Conservation (phyloP, 2,329 filamentous ascomycete species). For the Talaromyces verruculosus region DNA sequence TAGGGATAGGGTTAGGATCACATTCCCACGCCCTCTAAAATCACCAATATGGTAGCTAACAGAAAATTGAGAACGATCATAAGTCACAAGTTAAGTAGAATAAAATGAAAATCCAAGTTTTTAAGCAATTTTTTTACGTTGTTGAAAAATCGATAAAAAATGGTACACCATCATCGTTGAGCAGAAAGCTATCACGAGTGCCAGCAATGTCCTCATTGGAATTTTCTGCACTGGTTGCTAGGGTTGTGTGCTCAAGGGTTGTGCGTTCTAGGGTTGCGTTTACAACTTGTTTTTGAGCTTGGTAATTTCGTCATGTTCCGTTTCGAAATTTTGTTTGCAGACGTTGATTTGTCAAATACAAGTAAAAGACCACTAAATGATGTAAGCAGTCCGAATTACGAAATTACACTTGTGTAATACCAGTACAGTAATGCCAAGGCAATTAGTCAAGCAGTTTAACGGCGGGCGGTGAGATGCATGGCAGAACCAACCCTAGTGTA, state of each 20-base stretch:
- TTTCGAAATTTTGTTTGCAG: background rate
- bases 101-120: too few species aligned
- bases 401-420: background rate
- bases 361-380: background rate
- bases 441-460: background rate
- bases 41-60: too few species aligned
- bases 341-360: background rate
- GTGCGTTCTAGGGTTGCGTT: background rate
- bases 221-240: too few species aligned
- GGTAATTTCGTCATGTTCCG: background rate
- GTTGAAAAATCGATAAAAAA: too few species aligned
- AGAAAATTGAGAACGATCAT: too few species aligned
- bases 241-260: too few species aligned
- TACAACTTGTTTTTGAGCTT: background rate
- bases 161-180: too few species aligned
- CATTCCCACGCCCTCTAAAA: too few species aligned
- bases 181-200: too few species aligned
- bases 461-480: constrained; percentile 3
- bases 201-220: too few species aligned
- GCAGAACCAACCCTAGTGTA: constrained; percentile 23
- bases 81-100: too few species aligned
- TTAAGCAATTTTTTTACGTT: too few species aligned
- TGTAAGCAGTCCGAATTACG: background rate
- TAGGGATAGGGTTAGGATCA: background rate
- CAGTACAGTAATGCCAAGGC: constrained; percentile 4